Evolutionary conservation across 345 rosid genomes (phyloP), one percentile per base, ranked within the genome.

Genomic region (Bretschneidera sinensis): DNA sequence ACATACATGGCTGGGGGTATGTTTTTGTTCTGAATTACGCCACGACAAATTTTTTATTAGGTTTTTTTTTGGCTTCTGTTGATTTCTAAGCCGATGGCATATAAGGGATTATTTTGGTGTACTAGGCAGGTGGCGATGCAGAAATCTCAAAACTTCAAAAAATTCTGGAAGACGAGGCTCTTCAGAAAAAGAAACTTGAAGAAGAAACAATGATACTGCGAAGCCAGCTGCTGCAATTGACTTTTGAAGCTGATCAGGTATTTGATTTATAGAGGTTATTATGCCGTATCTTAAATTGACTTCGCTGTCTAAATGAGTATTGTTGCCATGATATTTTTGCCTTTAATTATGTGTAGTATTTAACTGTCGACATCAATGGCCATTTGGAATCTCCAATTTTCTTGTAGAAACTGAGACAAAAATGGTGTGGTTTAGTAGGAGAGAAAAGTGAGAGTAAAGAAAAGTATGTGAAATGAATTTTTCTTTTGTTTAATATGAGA

Each of bases 211-310:
- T 78, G 70, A 56, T 80, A 31, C 73, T 91, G 54, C 83, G 83
- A 66, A 86, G 90, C 74, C 98, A 85, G 74, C 70, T 91, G 74
- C 73, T 91, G 75, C 98, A 91, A 55, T 71, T 91, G 75, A 87
- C 86, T 64, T 81, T 85, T 70, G 98, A 91, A 71, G 91, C 96
- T 57, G 98, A 95, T 64, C 96, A 95, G 98, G 99, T 95, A 78
- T 60, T 50, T 34, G 39, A 23, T 52, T 51, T n/a, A 21, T 43
- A 50, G 33, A 31, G n/a, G 53, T 65, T 21, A 43, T n/a, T n/a
- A 45, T 43, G 51, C 20, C 35, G 35, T 34, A 16, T 21, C 28
- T 35, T 63, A 47, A 17, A 59, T 21, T 20, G 25, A 43, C 51
- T 22, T 54, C 52, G 20, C 17, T 43, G 55, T 39, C 31, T 28